Conservation (phyloP, 140 eudicot species). For the Oenanthe javanica region DNA sequence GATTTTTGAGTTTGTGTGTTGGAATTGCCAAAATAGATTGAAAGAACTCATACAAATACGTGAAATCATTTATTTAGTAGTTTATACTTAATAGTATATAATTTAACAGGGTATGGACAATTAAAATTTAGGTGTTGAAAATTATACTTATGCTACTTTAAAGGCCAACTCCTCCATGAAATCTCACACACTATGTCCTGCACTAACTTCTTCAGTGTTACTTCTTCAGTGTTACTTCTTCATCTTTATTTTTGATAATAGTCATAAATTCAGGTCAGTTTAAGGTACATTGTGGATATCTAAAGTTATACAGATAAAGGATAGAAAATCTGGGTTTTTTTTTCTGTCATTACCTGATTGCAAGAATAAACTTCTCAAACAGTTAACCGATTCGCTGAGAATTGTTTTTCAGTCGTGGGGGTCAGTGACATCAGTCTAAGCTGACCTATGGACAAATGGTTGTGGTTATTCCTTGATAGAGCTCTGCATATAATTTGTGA, state of each 20-base stretch:
- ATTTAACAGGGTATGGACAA: not conserved
- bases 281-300: not conserved
- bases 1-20: not conserved
- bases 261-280: not conserved
- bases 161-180: not conserved
- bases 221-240: not conserved
- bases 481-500: not conserved
- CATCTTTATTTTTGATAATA: not conserved
- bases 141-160: not conserved
- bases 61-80: not conserved
- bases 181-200: not conserved
- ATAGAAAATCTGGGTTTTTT: not conserved
- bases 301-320: not conserved
- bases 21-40: not conserved
- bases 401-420: not conserved
- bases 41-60: not conserved
- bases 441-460: not conserved
- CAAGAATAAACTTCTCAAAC: not conserved
- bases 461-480: not conserved
- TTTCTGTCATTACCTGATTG: not conserved
- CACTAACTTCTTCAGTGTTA: not conserved
- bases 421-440: not conserved
- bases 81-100: not conserved
- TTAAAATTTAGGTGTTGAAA: not conserved
- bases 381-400: not conserved